Evolutionary conservation across 2,329 filamentous ascomycete species (phyloP), one percentile per base, ranked within the genome.

Genomic region (Xylariaceae sp.): DNA sequence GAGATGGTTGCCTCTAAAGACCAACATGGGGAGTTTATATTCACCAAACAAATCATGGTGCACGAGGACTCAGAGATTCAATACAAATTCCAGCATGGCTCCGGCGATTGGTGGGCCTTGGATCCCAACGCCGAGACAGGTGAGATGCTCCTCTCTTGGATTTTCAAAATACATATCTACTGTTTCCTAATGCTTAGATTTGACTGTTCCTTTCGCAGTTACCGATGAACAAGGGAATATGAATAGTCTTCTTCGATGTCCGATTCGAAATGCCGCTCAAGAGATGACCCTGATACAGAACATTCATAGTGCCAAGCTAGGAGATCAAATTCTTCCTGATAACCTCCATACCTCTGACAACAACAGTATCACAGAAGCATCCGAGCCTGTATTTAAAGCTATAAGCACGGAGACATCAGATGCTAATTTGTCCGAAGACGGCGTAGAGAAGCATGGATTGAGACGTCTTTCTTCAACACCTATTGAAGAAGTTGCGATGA

Each of bases 31-130:
- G 75, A 85, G 48, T 73, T 83, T 53, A 66, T 79, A 10, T 92
- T 89, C 66, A 76, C 71, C 36, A 83, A 83, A 53, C 71, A 77
- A 1, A 75, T 90, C 37, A 68, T 77, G 29, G 76, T 81, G 6
- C 75, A 82, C 15, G 74, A 81, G 18, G 81, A 81, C 18, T 78
- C 81, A 40, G 79, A 83, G 52, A 83, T 90, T 60, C 84, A 89
- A 64, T 92, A 91, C 78, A 92, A 91, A 71, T 88, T 92, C 62
- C 81, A 86, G 24, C 74, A 88, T 29, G 87, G 87, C 8, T 69
- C 77, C 16, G 83, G 82, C 41, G 81, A 89, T 59, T 89, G 85
- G 83, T 90, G 87, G 87, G 76, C 85, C 20, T 70, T 89, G 39
- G 83, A 91, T 61, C 84, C 89, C 53, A 75, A 75, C 37, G 76